Percentiles rank a stretch among this genome's conserved stretches.
Conservation (phyloP, 2,329 filamentous ascomycete species). For the Lachnellula suecica region DNA sequence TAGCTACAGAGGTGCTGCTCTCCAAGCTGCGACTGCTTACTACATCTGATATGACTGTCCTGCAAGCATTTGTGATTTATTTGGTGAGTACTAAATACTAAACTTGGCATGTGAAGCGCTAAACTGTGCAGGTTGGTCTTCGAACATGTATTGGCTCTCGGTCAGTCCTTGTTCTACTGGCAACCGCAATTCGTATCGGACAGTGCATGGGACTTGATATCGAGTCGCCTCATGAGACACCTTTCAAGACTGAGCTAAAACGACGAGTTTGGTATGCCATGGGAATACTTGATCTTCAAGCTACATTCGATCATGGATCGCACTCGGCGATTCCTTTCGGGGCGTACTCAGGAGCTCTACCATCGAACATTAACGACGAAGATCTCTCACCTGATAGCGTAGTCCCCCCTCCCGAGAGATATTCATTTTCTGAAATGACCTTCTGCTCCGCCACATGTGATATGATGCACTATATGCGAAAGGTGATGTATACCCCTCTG, state of each 20-base stretch:
- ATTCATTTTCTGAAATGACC: not conserved
- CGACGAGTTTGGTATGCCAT: not conserved
- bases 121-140: constrained; percentile 1
- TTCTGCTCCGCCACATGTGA: constrained; percentile 1
- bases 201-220: constrained; percentile 2
- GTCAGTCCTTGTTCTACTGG: constrained; percentile 1
- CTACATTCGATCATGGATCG: constrained; percentile 6
- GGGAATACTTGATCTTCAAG: constrained; percentile 1
- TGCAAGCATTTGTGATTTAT: constrained; percentile 9
- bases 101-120: not conserved
- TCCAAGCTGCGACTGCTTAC: not conserved
- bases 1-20: constrained; percentile 1
- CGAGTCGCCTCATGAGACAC: not conserved
- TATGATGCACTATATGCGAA: not conserved
- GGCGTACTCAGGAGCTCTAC: not conserved
- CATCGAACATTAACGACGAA: constrained; percentile 3
- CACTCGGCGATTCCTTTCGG: not conserved
- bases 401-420: not conserved
- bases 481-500: not conserved
- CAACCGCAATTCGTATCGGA: constrained; percentile 4
- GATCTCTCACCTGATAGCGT: not conserved
- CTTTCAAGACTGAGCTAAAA: not conserved
- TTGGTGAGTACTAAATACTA: not conserved
- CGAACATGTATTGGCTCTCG: not conserved
- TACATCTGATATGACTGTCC: constrained; percentile 1